Base-by-base conservation (phyloP, 805 yeast species). In the Cyberlindnera bimundalis region DNA sequence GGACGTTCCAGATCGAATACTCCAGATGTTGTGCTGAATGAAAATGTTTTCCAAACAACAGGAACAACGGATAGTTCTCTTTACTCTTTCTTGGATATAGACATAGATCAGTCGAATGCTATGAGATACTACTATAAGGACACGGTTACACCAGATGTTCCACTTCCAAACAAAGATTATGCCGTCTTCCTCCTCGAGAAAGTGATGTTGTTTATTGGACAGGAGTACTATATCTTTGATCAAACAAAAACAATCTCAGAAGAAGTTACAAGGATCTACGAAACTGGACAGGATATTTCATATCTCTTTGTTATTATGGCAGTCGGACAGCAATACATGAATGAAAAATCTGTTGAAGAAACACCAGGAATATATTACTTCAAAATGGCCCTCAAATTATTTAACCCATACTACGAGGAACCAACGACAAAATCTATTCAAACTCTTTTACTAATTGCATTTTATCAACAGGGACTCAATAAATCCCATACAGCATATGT, bases 391-490 rank as follows among this genome's bases (percentile, higher is more conserved):
- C 49, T 60, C 43, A 56, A 55, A 43, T 55, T 52, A 33, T 61
- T 61, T 39, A 55, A 52, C 11, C 50, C 45, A 9, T 58, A 59
- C 3, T 53, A 58, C 33, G 70, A 66, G 45, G 57, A 57, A 38
- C 69, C 68, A 15, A 51, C 52, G 14, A 38, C 58, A n/a, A 50
- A 56, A 11, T 41, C 50, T 34, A 56, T 66, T 26, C 69, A 66
- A 46, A 60, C 65, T 1, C 56, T 62, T 28, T 44, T 64, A 17
- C 43, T 65, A 29, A 49, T 65, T 21, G 69, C 62, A 5, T 61
- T 60, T 40, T 66, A 55, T 37, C 58, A 58, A 27, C 70, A 64
- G 40, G 61, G 66, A 10, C 47, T 66, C 29, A 66, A 66, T 42
- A 53, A 68, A 38, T 64, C 64, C 4, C 61, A 66, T 11, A 51